Percentiles rank a stretch among this genome's conserved stretches.
Conservation (phyloP, 75 land plant species). For the Selaginella moellendorffii region DNA sequence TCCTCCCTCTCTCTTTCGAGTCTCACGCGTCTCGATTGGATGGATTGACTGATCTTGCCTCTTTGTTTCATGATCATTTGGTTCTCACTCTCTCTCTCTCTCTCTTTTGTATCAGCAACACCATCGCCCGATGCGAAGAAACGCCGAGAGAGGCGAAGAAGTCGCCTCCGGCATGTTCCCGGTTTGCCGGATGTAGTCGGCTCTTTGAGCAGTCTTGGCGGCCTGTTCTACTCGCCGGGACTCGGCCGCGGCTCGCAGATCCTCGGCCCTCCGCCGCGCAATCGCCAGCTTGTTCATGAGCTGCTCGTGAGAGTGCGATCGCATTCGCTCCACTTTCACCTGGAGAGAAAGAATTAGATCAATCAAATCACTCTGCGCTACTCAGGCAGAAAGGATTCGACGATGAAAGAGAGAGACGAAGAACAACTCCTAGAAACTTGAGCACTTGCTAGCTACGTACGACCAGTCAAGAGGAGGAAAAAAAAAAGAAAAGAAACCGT, state of each 20-base stretch:
- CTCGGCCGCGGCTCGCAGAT: constrained; percentile 58
- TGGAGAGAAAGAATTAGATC: constrained; percentile 17
- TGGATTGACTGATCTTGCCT: background rate
- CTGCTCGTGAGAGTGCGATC: constrained; percentile 65
- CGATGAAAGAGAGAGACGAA: too few relatives aligned
- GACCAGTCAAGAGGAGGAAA: background rate
- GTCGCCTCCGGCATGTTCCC: constrained; percentile 40
- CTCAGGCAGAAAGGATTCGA: background rate
- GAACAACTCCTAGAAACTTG: too few relatives aligned
- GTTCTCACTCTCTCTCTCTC: background rate
- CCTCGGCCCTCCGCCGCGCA: constrained; percentile 65
- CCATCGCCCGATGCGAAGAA: background rate
- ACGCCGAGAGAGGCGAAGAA: background rate
- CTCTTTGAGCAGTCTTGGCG: constrained; percentile 48
- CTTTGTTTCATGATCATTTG: background rate
- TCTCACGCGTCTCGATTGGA: background rate
- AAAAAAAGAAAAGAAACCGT: background rate
- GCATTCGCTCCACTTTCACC: constrained; percentile 73
- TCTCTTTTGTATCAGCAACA: background rate
- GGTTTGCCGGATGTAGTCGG: constrained; percentile 55
- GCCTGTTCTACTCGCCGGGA: constrained; percentile 52
- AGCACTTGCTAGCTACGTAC: too few relatives aligned
- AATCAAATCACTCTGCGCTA: background rate
- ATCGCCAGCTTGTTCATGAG: constrained; percentile 81
- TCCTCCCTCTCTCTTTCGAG: too few relatives aligned